Base-by-base conservation (phyloP, 2,329 filamentous ascomycete species). In the Trichophyton verrucosum region DNA sequence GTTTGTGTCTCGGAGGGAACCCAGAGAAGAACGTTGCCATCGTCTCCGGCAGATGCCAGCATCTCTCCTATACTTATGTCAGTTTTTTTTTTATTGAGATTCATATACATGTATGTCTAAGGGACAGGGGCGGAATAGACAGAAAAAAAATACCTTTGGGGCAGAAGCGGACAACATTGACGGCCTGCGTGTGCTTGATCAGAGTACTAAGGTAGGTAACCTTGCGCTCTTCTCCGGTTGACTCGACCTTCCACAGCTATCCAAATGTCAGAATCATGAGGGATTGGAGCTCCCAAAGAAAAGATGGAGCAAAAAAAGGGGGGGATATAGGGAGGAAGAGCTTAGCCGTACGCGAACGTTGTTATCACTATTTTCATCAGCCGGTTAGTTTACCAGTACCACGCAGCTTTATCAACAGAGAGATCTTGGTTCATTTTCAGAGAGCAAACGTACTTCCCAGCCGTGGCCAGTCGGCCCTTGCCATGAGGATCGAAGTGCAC, bases 21-120 rank as follows among this genome's bases (percentile, higher is more conserved):
- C 94, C 94, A 99, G 63, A 96, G 82, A 61, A 99, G 86, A 59
- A 97, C 89, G 71, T 97, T 99, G 62, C 94, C 94, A 74, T 99
- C 94, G 73, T 99, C 94, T 66, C 94, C 94, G 40, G 94, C 94
- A 60, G 91, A 96, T 65, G 91, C 94, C 64, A 99, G 84, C 69
- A 91, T 84, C 76, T 97, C 94, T 64, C 92, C 91, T 96, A 33
- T 36, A 24, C 42, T 51, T 20, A 56, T 38, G 27, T 65, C 59
- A 58, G 33, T 22, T 30, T 13, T 22, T 30, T 13, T 22, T 15
- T 11, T 11, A 38, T 38, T 38, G 33, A 13, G 11, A 60, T 49
- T 2, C 3, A 38, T 30, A 20, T 3, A 38, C 20, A 7, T 36
- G 20, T 24, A 15, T 13, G 27, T 13, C 56, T 20, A 53, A n/a